phyloP scores from a whole-genome alignment of 352 stramenopile genomes.

The Globisporangium alternatum region DNA sequence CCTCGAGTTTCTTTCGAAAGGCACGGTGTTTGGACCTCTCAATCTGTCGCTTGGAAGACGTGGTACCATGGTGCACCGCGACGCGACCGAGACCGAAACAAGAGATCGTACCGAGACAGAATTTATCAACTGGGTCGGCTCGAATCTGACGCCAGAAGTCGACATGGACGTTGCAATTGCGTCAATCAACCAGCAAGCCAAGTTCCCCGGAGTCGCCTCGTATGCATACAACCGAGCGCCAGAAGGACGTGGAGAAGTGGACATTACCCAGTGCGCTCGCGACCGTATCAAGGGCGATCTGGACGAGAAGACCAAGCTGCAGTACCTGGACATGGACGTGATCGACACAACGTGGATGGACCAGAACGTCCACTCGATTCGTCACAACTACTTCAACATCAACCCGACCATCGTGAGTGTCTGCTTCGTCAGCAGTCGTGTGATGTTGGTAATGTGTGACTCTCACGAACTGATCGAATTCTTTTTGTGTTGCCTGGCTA shows the following conservation, averaged over 20 bases:
- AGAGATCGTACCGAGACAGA: conserved; percentile 28
- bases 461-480: not conserved
- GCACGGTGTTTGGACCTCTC: conserved; percentile 33
- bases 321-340: conserved; percentile 65
- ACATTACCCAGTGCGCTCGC: conserved; percentile 16
- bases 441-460: not conserved
- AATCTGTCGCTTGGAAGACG: conserved; percentile 55
- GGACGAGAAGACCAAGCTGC: conserved; percentile 7
- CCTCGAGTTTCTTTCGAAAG: conserved; percentile 54
- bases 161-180: conserved; percentile 57
- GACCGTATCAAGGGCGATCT: conserved; percentile 7
- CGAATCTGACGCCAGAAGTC: conserved; percentile 31
- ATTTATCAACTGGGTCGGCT: conserved; percentile 37
- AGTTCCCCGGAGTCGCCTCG: conserved; percentile 45
- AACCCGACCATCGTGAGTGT: conserved; percentile 55
- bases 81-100: conserved; percentile 21
- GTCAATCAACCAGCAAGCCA: conserved; percentile 49
- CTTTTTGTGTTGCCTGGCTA: not conserved
- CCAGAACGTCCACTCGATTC: conserved; percentile 62
- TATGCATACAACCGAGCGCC: conserved; percentile 54
- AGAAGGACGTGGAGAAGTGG: not conserved
- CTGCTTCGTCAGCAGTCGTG: not conserved
- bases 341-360: conserved; percentile 82
- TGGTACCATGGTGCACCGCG: conserved; percentile 51
- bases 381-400: conserved; percentile 74